phyloP scores from a whole-genome alignment of 495 filamentous ascomycete species.

The Clohesyomyces aquaticus region DNA sequence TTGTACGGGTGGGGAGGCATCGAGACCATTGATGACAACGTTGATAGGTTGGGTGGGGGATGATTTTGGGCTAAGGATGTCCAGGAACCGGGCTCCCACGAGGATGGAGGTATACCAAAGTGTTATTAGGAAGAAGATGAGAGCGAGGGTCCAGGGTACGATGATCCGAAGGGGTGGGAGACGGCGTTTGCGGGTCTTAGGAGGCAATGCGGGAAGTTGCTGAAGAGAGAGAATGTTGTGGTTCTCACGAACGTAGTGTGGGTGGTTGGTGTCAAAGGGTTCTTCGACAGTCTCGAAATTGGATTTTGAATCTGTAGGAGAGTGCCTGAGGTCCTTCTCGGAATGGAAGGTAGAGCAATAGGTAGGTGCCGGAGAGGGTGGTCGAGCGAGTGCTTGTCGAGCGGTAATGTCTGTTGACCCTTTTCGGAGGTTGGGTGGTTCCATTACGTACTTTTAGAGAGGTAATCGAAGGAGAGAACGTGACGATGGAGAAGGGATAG shows the following conservation, averaged over 20 bases:
- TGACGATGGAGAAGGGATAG: not conserved
- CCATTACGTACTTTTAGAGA: not conserved
- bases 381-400: not conserved
- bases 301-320: not conserved
- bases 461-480: not conserved
- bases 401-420: slow-evolving; percentile 17
- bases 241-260: slow-evolving; percentile 25
- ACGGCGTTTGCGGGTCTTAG: not conserved
- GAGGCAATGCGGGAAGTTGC: not conserved
- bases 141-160: slow-evolving; percentile 22
- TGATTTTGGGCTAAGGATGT: not conserved
- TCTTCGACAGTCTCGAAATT: slow-evolving; percentile 4
- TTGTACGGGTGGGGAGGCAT: not conserved
- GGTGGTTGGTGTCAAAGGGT: slow-evolving; percentile 28
- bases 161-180: not conserved
- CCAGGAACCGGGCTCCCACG: slow-evolving; percentile 5
- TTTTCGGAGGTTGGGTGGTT: slow-evolving; percentile 9
- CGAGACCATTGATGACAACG: slow-evolving; percentile 18
- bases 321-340: slow-evolving; percentile 9
- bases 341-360: slow-evolving; percentile 23
- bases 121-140: slow-evolving; percentile 23
- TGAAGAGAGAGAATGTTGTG: not conserved
- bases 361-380: slow-evolving; percentile 33
- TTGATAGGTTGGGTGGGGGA: slow-evolving; percentile 1
- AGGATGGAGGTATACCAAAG: slow-evolving; percentile 23